These are phyloP conservation scores for Colletotrichum sp. DNA, from an alignment of 2,329 filamentous ascomycete genomes.

Conservation along the genomic window DNA sequence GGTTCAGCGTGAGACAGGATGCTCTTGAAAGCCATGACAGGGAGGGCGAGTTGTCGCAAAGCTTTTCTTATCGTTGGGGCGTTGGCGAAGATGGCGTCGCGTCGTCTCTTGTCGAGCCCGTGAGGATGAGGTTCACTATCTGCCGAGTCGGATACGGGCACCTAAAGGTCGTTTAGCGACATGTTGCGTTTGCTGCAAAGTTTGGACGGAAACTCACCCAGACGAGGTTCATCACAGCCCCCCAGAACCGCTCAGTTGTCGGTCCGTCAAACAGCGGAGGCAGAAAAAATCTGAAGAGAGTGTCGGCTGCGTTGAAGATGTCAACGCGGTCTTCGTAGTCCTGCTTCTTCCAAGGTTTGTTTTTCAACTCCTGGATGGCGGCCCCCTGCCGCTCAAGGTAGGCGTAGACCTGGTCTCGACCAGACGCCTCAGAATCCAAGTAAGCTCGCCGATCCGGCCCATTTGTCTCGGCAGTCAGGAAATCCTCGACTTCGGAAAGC, in stretches of 20 bases:
- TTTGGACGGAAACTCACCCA: conserved; percentile 25
- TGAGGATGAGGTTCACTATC: neutral
- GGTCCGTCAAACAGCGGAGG: conserved; percentile 38
- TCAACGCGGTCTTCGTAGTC: conserved; percentile 40
- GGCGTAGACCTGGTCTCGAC: conserved; percentile 33
- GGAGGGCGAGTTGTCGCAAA: conserved; percentile 7
- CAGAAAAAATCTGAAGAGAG: conserved; percentile 47
- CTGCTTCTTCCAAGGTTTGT: conserved; percentile 24
- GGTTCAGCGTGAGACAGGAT: conserved; percentile 23
- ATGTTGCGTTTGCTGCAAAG: too few relatives aligned
- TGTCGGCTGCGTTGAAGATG: conserved; percentile 45
- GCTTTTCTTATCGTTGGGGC: conserved; percentile 6
- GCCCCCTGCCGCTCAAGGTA: conserved; percentile 21
- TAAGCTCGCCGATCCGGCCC: conserved; percentile 5
- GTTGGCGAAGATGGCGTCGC: conserved; percentile 10
- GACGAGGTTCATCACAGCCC: conserved; percentile 37
- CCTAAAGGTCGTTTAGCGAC: neutral
- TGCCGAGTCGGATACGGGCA: neutral
- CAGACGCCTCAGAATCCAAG: conserved; percentile 9
- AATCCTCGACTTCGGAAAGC: conserved; percentile 12
- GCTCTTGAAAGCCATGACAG: conserved; percentile 26
- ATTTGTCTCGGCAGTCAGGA: conserved; percentile 11
- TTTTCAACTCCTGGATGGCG: neutral
- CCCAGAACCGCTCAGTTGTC: conserved; percentile 49
- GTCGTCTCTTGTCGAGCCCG: neutral